Conservation (phyloP, 352 stramenopile species). For the Globisporangium rhizosaccharum region DNA sequence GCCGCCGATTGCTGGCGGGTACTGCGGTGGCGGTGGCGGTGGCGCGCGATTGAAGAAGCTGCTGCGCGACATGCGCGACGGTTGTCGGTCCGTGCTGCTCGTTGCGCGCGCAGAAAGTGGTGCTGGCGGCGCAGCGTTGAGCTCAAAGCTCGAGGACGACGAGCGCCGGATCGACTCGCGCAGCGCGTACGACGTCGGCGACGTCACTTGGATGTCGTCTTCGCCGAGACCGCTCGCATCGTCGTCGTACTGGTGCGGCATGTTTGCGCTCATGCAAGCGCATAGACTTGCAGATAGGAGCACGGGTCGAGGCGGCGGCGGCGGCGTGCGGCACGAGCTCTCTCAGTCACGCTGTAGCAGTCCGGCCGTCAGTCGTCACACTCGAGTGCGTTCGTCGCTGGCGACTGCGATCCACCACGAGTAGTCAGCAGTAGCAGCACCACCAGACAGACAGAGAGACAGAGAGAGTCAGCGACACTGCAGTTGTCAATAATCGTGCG, state of each 20-base stretch:
- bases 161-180: conserved; percentile 77
- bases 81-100: conserved; percentile 10
- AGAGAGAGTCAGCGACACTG: not conserved
- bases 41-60: conserved; percentile 61
- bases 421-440: not conserved
- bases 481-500: not conserved
- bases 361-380: too few relatives aligned
- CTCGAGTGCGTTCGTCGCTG: too few relatives aligned
- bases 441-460: not conserved
- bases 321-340: too few relatives aligned
- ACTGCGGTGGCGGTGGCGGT: conserved; percentile 49
- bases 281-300: conserved; percentile 4
- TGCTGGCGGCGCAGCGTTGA: conserved; percentile 20
- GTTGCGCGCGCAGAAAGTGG: conserved; percentile 14
- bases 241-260: conserved; percentile 21
- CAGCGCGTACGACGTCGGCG: conserved; percentile 68
- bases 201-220: conserved; percentile 79
- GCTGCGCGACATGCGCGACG: conserved; percentile 35
- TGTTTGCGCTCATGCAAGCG: conserved; percentile 10
- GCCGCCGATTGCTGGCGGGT: conserved; percentile 31
- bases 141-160: conserved; percentile 47
- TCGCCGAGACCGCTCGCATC: conserved; percentile 19
- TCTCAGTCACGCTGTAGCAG: too few relatives aligned
- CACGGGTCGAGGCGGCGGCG: too few relatives aligned
- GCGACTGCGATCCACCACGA: too few relatives aligned